Percentiles rank a stretch among this genome's conserved stretches.
Conservation (phyloP, 352 stramenopile species). For the Albugo candida region DNA sequence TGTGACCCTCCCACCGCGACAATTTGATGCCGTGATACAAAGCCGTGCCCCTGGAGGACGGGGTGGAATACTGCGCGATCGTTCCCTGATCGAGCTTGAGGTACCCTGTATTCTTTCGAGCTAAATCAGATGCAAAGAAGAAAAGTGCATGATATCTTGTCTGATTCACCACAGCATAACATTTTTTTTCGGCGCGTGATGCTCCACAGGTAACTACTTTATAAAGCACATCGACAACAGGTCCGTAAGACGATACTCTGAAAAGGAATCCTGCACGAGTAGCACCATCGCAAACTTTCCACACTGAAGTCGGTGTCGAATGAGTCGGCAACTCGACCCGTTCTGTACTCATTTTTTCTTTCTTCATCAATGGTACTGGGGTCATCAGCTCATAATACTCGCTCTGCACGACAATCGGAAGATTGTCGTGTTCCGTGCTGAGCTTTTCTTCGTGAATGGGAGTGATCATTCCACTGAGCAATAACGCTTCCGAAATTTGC, state of each 20-base stretch:
- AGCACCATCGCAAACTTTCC: constrained; percentile 14
- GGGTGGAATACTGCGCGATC: constrained; percentile 5
- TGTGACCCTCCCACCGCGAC: neutral
- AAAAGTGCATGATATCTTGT: constrained; percentile 6
- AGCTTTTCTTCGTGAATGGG: constrained; percentile 19
- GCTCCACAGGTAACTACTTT: no score
- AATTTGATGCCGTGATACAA: neutral
- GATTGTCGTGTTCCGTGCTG: constrained; percentile 1
- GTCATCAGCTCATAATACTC: neutral
- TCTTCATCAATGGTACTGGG: neutral
- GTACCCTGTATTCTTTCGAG: constrained; percentile 6
- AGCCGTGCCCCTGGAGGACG: neutral
- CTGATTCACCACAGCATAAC: constrained; percentile 11
- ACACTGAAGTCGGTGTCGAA: constrained; percentile 10
- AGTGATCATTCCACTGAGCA: constrained; percentile 18
- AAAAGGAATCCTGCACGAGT: constrained; percentile 13
- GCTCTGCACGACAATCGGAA: neutral
- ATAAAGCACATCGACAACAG: neutral
- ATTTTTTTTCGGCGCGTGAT: neutral
- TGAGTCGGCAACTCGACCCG: no score
- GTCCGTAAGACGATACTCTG: constrained; percentile 2
- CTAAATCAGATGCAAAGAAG: constrained; percentile 5
- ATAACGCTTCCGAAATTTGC: constrained; percentile 6
- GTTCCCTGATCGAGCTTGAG: constrained; percentile 2
- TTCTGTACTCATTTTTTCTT: neutral